Base-by-base conservation (phyloP, 2,329 filamentous ascomycete genomes). In the Ceratocystiopsis minuta region DNA sequence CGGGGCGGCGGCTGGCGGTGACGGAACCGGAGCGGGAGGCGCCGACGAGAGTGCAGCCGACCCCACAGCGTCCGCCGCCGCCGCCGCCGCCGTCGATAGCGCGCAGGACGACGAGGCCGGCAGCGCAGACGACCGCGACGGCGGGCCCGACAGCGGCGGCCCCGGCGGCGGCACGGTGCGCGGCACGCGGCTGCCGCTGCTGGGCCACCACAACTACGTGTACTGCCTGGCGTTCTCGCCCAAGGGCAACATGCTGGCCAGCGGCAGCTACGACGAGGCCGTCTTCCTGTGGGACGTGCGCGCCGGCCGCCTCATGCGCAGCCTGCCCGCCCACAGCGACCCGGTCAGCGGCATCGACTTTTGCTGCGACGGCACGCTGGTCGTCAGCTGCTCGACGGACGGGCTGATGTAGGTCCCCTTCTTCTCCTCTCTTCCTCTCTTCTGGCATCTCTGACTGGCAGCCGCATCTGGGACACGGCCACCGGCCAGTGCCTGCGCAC, bases 281-380 rank as follows among this genome's bases (percentile, higher is more conserved):
- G 85, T 98, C 0, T 95, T 94, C 49, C 62, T 98, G 6, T 98
- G 90, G 90, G 90, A 98, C 58, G 83, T 96, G 14, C 72, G 90
- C 14, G 84, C 85, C 0, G 87, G 85, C 0, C 69, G 80, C 17
- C 67, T 90, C 32, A 94, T 98, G 86, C 74, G 86, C 42, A 87
- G 80, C 47, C 62, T 98, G 34, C 90, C 90, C 1, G 90, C 90
- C 3, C 90, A 98, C 54, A 93, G 85, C 24, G 90, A 98, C 57
- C 90, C 90, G 0, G 88, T 98, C 2, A 78, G 80, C 43, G 86
- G 87, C 0, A 88, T 98, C 11, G 88, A 95, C 57, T 93, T 98
- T 54, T 84, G 87, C 45, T 67, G 78, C 48, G 90, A 98, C 55
- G 90, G 90, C 3, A 96, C 88, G 0, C 65, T 98, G 53, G 81